phyloP scores from a whole-genome alignment of 164 flowering plant genomes.

The Vitis labrusca region DNA sequence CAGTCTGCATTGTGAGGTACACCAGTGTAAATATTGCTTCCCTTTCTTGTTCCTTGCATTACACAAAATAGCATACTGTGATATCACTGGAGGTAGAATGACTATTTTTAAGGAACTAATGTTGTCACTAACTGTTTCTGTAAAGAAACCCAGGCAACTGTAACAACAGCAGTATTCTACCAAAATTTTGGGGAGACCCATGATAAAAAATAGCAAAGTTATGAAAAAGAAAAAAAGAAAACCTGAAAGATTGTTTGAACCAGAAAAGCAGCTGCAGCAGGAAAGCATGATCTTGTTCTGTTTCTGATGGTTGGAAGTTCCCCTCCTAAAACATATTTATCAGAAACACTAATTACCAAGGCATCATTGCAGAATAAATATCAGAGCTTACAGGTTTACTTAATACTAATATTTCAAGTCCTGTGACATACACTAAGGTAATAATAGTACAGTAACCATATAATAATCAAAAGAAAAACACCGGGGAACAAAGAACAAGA shows the following conservation, averaged over 20 bases:
- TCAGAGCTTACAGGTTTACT: too few species aligned
- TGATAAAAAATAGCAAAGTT: slow-evolving; percentile 3
- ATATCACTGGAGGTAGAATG: neutral
- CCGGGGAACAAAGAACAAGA: neutral
- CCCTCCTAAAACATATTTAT: slow-evolving; percentile 67
- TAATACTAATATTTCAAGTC: neutral
- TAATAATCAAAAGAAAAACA: too few species aligned
- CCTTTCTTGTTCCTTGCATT: neutral
- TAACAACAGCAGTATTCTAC: neutral
- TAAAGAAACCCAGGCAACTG: neutral
- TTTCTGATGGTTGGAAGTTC: slow-evolving; percentile 68
- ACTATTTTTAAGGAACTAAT: neutral
- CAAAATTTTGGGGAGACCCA: neutral
- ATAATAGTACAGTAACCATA: too few species aligned
- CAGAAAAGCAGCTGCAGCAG: slow-evolving; percentile 92
- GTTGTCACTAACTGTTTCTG: neutral
- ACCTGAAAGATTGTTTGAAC: slow-evolving; percentile 98
- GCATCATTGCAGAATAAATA: neutral
- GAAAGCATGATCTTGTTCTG: slow-evolving; percentile 82
- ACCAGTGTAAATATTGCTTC: too few species aligned
- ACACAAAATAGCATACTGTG: neutral
- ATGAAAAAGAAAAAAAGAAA: neutral
- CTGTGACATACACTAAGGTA: neutral
- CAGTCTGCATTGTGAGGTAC: too few species aligned
- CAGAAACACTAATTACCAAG: slow-evolving; percentile 10